Evolutionary conservation across 805 yeast genomes (phyloP).

Genomic region (Candida dajiaensis): DNA sequence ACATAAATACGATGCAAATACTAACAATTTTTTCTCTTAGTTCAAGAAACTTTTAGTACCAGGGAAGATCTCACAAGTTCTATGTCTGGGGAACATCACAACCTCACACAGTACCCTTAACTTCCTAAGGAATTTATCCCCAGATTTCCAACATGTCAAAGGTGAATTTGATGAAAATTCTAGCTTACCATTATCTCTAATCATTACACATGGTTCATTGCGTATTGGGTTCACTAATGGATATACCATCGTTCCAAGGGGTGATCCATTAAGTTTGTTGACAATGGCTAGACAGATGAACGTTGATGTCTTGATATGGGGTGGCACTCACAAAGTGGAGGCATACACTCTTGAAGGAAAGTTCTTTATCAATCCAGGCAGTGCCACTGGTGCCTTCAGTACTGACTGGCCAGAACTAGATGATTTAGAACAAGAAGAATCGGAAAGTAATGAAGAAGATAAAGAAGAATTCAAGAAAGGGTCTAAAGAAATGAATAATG

Average conservation of each 20-base stretch:
- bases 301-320: slow-evolving; percentile 87
- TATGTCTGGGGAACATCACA: slow-evolving; percentile 80
- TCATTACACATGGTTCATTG: slow-evolving; percentile 63
- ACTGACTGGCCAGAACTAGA: slow-evolving; percentile 59
- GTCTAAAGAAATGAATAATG: slow-evolving; percentile 8
- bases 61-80: slow-evolving; percentile 78
- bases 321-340: slow-evolving; percentile 89
- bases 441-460: slow-evolving; percentile 26
- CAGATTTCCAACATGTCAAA: slow-evolving; percentile 67
- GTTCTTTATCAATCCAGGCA: slow-evolving; percentile 94
- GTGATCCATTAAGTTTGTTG: slow-evolving; percentile 79
- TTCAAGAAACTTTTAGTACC: slow-evolving; percentile 77
- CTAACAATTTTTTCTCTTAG: slow-evolving; percentile 23
- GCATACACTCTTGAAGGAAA: slow-evolving; percentile 91
- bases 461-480: slow-evolving; percentile 12
- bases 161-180: slow-evolving; percentile 70
- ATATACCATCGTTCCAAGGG: slow-evolving; percentile 73
- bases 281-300: slow-evolving; percentile 85
- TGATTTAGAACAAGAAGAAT: slow-evolving; percentile 30
- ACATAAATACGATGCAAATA: neutral
- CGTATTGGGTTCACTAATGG: slow-evolving; percentile 85
- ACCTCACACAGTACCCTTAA: slow-evolving; percentile 56
- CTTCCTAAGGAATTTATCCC: slow-evolving; percentile 62
- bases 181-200: slow-evolving; percentile 53
- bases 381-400: slow-evolving; percentile 87